These are phyloP conservation scores for Plasmodium gonderi DNA, from an alignment of 169 alveolate species.

Conservation along the genomic window DNA sequence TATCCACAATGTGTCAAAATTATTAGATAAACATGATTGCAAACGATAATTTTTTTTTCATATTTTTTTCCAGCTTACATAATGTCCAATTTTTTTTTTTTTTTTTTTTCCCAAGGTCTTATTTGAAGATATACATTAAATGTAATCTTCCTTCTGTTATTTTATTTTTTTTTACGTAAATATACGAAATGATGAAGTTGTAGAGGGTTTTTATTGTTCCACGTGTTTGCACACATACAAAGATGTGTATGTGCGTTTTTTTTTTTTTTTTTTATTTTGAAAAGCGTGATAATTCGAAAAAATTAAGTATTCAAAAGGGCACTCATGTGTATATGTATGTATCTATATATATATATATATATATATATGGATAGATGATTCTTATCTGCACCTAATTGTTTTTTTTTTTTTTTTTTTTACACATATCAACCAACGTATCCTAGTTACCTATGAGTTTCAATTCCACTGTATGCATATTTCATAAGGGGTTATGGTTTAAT, in stretches of 20 bases:
- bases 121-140: slow-evolving; percentile 22
- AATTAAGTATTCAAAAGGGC: neutral
- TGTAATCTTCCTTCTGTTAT: slow-evolving; percentile 5
- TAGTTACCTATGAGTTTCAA: neutral
- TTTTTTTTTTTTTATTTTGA: neutral
- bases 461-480: neutral
- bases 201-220: neutral
- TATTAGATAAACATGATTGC: neutral
- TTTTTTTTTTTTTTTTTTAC: neutral
- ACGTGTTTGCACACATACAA: no score
- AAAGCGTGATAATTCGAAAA: neutral
- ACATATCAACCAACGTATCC: neutral
- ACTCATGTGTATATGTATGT: neutral
- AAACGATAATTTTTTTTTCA: no score
- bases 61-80: no score
- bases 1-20: neutral
- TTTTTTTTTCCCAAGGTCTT: neutral
- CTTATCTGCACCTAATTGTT: no score
- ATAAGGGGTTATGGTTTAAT: neutral
- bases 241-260: neutral
- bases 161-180: slow-evolving; percentile 37
- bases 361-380: no score
- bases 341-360: neutral
- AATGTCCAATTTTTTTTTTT: no score
- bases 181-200: neutral